Conservation (phyloP, 2,329 filamentous ascomycete genomes). For the Pseudogymnoascus sp. region DNA sequence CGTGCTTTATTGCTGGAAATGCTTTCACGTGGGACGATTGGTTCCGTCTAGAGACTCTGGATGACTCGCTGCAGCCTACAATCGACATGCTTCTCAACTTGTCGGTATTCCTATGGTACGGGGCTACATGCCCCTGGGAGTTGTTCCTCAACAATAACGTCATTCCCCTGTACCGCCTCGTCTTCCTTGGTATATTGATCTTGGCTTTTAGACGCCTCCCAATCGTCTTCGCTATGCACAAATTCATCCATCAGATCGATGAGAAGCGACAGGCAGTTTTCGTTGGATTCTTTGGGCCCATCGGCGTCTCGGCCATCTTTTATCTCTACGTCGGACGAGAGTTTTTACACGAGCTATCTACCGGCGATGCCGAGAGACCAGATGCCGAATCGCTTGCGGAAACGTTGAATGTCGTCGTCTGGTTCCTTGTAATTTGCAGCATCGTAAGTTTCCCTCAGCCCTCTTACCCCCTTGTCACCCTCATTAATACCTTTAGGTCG, state of each 20-base stretch:
- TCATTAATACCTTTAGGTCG: constrained; percentile 39
- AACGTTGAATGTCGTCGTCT: constrained; percentile 63
- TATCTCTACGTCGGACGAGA: constrained; percentile 77
- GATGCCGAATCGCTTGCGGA: constrained; percentile 61
- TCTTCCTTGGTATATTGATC: constrained; percentile 64
- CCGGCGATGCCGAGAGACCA: constrained; percentile 49
- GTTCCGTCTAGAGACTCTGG: constrained; percentile 77
- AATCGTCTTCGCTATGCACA: constrained; percentile 64
- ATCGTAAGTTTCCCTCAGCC: constrained; percentile 48
- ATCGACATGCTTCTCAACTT: constrained; percentile 89
- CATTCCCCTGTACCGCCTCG: constrained; percentile 61
- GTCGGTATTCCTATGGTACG: constrained; percentile 79
- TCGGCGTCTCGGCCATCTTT: constrained; percentile 83
- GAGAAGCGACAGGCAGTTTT: constrained; percentile 67
- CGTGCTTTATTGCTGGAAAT: constrained; percentile 85
- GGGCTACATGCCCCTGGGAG: constrained; percentile 71
- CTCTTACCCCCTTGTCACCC: background rate
- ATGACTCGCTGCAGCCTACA: constrained; percentile 80
- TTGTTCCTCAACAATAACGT: constrained; percentile 56
- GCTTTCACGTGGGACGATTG: constrained; percentile 84
- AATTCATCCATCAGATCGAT: constrained; percentile 70
- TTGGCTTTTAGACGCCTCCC: constrained; percentile 59
- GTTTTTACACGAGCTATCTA: constrained; percentile 57
- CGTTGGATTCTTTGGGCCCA: constrained; percentile 87
- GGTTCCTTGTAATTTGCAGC: constrained; percentile 78